These are phyloP conservation scores for Exophiala lecanii-corni DNA, from an alignment of 2,329 filamentous ascomycete species.

Conservation along the genomic window DNA sequence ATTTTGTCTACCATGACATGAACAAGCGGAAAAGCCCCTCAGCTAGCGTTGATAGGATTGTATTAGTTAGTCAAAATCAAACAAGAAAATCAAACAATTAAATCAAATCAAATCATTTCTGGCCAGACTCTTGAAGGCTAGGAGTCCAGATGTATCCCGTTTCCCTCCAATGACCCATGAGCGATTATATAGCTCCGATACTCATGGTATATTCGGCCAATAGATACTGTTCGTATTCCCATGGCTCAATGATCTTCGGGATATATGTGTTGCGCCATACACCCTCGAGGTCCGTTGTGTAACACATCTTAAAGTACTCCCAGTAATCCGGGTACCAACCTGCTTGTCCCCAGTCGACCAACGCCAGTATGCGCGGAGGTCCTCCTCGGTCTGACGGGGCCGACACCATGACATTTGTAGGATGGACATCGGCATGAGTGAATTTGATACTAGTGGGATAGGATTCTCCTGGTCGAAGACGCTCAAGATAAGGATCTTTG, in stretches of 20 bases:
- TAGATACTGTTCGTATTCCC: slow-evolving; percentile 5
- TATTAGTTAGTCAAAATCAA: too few species aligned
- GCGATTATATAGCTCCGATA: slow-evolving; percentile 11
- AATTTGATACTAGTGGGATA: too few species aligned
- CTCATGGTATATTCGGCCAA: slow-evolving; percentile 7
- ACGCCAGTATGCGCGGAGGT: slow-evolving; percentile 24
- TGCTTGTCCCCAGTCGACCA: slow-evolving; percentile 32
- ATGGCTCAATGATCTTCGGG: slow-evolving; percentile 19
- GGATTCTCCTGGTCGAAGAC: too few species aligned
- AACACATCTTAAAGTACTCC: slow-evolving; percentile 31
- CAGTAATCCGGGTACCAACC: slow-evolving; percentile 35
- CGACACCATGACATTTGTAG: slow-evolving; percentile 32
- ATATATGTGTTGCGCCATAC: slow-evolving; percentile 24
- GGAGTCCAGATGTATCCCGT: too few species aligned
- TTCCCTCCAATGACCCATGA: too few species aligned
- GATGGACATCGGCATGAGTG: slow-evolving; percentile 35
- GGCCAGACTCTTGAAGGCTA: too few species aligned
- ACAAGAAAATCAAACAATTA: too few species aligned
- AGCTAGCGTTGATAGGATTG: too few species aligned
- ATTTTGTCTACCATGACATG: too few species aligned
- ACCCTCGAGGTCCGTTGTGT: slow-evolving; percentile 9
- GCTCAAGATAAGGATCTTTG: too few species aligned
- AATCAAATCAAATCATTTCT: too few species aligned
- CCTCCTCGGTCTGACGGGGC: slow-evolving; percentile 5
- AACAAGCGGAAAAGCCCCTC: too few species aligned